A percentile compares a stretch with the other conserved stretches of the same genome.
phyloP scores from a whole-genome alignment of 371 early-diverging fungal genomes.

The Lichtheimia hyalospora region DNA sequence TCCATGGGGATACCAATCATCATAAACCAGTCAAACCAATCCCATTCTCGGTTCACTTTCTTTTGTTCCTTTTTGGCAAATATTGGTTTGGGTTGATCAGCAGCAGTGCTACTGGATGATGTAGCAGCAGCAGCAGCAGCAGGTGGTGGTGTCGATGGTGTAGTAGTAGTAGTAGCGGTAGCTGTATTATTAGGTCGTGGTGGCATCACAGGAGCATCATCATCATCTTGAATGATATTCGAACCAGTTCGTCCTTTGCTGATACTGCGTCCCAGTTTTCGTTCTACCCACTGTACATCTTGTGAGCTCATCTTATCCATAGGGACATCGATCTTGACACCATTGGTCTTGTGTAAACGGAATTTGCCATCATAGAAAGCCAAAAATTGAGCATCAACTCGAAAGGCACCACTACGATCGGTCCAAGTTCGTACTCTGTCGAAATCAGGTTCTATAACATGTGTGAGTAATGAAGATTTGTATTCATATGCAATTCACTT shows the following conservation, averaged over 20 bases:
- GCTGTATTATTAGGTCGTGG: slow-evolving; percentile 17
- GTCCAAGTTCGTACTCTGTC: slow-evolving; percentile 83
- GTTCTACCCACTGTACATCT: slow-evolving; percentile 69
- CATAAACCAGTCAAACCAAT: slow-evolving; percentile 92
- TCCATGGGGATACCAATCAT: slow-evolving; percentile 73
- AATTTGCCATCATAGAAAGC: slow-evolving; percentile 78
- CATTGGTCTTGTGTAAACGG: slow-evolving; percentile 89
- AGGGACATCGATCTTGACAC: slow-evolving; percentile 91
- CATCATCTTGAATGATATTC: slow-evolving; percentile 12
- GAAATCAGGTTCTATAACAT: slow-evolving; percentile 40
- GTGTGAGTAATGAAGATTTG: background rate
- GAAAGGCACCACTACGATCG: slow-evolving; percentile 87
- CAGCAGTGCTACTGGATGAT: slow-evolving; percentile 5
- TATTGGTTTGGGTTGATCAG: slow-evolving; percentile 1
- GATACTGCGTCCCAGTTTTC: slow-evolving; percentile 47
- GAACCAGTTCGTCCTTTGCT: slow-evolving; percentile 26
- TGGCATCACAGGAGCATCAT: slow-evolving; percentile 19
- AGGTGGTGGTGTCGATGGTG: slow-evolving; percentile 8
- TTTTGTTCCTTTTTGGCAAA: slow-evolving; percentile 22
- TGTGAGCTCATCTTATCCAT: slow-evolving; percentile 79
- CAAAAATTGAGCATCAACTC: slow-evolving; percentile 88
- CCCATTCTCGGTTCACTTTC: slow-evolving; percentile 67
- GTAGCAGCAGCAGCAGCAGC: slow-evolving; percentile 14
- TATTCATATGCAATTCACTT: background rate
- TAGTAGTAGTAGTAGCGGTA: slow-evolving; percentile 17